Evolutionary conservation across 352 stramenopile species (phyloP).

Genomic region (Lagenidium giganteum): DNA sequence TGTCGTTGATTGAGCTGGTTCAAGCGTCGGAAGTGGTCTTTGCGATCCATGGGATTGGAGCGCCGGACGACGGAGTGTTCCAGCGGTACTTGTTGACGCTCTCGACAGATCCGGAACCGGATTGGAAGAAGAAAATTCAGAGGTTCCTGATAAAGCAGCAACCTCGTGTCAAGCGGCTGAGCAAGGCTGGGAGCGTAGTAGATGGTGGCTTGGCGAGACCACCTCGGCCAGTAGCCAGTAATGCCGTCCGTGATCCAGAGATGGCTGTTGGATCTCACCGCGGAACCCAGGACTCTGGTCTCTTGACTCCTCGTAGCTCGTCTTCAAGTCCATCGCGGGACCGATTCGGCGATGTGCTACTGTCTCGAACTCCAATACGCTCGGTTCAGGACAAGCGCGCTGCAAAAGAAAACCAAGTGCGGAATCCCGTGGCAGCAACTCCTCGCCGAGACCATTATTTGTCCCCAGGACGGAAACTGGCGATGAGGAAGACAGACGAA

Average conservation of each 20-base stretch:
- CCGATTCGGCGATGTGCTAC: slow-evolving; percentile 43
- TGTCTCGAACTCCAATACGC: slow-evolving; percentile 14
- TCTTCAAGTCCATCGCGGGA: too few species aligned
- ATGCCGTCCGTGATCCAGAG: too few species aligned
- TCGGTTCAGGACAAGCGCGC: too few species aligned
- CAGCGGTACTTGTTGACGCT: slow-evolving; percentile 52
- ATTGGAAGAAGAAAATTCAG: slow-evolving; percentile 56
- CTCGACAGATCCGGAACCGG: slow-evolving; percentile 41
- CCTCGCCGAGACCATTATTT: too few species aligned
- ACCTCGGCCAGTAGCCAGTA: too few species aligned
- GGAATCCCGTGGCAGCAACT: too few species aligned
- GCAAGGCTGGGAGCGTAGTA: background rate
- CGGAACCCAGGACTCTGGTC: too few species aligned
- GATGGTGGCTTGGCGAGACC: too few species aligned
- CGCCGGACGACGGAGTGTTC: slow-evolving; percentile 43
- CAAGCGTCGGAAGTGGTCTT: slow-evolving; percentile 51
- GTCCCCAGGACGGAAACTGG: too few species aligned
- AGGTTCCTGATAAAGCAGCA: slow-evolving; percentile 18
- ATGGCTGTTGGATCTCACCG: too few species aligned
- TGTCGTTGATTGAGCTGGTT: slow-evolving; percentile 63
- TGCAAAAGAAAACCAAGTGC: slow-evolving; percentile 4
- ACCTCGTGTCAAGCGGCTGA: slow-evolving; percentile 15
- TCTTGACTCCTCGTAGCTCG: too few species aligned
- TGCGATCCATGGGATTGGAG: slow-evolving; percentile 30
- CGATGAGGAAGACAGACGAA: too few species aligned